Conservation (phyloP, 192 early-diverging fungal genomes). For the Coemansia sp. region DNA sequence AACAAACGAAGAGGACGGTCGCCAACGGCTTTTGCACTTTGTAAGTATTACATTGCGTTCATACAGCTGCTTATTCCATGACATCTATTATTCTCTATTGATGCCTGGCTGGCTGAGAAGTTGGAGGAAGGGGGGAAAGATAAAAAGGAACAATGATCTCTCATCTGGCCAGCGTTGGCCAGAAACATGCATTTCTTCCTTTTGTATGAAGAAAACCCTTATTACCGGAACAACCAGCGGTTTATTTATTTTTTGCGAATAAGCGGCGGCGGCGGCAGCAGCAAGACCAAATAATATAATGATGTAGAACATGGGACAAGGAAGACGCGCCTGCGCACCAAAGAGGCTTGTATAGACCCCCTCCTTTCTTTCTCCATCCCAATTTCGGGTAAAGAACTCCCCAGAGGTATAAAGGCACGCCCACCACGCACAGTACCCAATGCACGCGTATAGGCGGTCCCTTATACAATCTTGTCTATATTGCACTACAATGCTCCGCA, state of each 20-base stretch:
- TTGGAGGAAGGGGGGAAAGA: neutral
- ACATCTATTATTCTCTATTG: neutral
- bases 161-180: neutral
- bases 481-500: too few relatives aligned
- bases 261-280: neutral
- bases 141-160: neutral
- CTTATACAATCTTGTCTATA: too few relatives aligned
- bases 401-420: neutral
- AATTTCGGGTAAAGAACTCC: neutral
- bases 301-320: neutral
- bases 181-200: neutral
- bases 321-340: neutral
- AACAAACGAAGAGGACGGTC: constrained; percentile 51
- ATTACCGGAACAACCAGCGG: constrained; percentile 2
- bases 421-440: neutral
- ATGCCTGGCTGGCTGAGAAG: neutral
- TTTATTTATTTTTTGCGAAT: neutral
- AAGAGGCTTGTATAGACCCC: neutral
- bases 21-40: constrained; percentile 56
- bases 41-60: constrained; percentile 30
- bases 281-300: neutral
- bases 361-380: neutral
- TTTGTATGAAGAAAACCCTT: constrained; percentile 1
- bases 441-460: neutral
- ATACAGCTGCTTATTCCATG: neutral